Evolutionary conservation across 495 filamentous ascomycete species (phyloP), one percentile per base, ranked within the genome.

Genomic region (Elasticomyces elasticus): DNA sequence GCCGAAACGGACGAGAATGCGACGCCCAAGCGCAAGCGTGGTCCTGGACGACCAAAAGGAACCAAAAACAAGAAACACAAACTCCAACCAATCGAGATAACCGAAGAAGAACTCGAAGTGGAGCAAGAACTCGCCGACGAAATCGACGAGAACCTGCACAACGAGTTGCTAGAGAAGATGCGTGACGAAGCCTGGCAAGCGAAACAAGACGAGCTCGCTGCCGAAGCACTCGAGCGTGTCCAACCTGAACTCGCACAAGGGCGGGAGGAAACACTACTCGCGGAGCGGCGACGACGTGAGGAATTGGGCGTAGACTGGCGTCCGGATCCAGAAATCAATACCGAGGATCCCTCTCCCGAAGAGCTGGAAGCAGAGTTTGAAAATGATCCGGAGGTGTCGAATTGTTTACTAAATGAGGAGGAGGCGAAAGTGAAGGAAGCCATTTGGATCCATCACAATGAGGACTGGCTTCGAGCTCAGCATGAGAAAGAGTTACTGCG

Each of bases 361-460:
- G 35, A 40, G 13, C 35, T 40, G 9, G 41, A 54, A 22, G 35
- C 20, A 27, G 45, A 49, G n/a, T 49, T 96, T 62, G 85, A 79
- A 3, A 79, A 94, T 59, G 86, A 91, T 58, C 85, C 85, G 0
- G 92, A 98, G 67, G 86, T 97, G 22, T 64, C 71, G 49, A 79
- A 83, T 58, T 94, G 88, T 67, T 65, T 85, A 37, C 77, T 96
- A n/a, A 72, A 73, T 0, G 74, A 79, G 5, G 72, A 72, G 1
- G 91, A 97, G 67, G 73, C 80, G 1, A 74, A 75, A 4, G 74
- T 89, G 58, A 95, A 95, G 64, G 88, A 94, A 66, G 74, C 76
- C 41, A 86, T 97, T 49, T 98, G 92, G 92, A 78, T 89, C n/a
- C 85, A 89, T 55, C 80, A 87, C 59, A 96, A 97, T 68, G 85